Base-by-base conservation (phyloP, 2,329 filamentous ascomycete species). In the Cladorrhinum sp. region DNA sequence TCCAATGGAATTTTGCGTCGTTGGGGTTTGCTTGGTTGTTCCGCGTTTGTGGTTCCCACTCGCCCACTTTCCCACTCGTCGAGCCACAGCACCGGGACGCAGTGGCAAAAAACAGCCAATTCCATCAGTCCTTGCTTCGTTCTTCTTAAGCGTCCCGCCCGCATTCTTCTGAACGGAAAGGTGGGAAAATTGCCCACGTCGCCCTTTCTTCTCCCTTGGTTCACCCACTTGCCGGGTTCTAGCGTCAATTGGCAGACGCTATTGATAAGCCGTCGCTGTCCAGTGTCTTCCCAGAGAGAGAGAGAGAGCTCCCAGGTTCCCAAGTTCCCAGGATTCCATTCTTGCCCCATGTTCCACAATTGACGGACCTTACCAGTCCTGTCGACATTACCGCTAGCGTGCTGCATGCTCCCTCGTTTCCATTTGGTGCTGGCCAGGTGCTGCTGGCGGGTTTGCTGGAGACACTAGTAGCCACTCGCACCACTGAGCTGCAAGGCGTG, bases 351-450 rank as follows among this genome's bases (percentile, higher is more conserved):
- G 64, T 66, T 63, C 65, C 65, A 60, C 66, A 66, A 60, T 63
- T 61, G 62, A 58, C 62, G 58, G 57, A 62, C 66, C 64, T 58
- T 69, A 57, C 67, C 64, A 16, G 57, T 63, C 64, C 61, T 65
- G 67, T 66, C 66, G 59, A 65, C 53, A 63, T 62, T 63, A 66
- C 58, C 59, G 63, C 63, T 69, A 67, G 66, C 64, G 66, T 58
- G 66, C 64, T 67, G 67, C 67, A 67, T 58, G 61, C 64, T 62
- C 64, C 62, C 64, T 66, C 66, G 66, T 67, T 67, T 65, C 65
- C 64, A 57, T 33, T 53, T 55, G 61, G 39, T 62, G 52, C 42
- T 46, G 18, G 42, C 42, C 42, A 46, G 42, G 42, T 46, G 42
- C n/a, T 46, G 42, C 42, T 42, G 36, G 36, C 36, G 36, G 61